Evolutionary conservation across 176 grass and related monocot species (phyloP).

Genomic region (Hyparrhenia diplandra): DNA sequence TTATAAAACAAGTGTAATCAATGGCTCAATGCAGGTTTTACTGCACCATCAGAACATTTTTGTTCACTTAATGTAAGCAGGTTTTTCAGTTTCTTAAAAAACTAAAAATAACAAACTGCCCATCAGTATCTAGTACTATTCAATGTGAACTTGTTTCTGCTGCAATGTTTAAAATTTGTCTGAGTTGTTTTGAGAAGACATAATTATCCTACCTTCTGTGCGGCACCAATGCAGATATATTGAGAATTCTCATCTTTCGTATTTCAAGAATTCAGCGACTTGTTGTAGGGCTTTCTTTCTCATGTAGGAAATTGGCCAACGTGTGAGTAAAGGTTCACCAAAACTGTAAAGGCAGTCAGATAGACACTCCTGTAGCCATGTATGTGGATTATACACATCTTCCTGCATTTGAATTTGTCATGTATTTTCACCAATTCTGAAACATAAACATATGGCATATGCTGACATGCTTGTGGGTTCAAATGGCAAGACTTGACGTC

Average conservation of each 20-base stretch:
- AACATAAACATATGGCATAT: neutral
- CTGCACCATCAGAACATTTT: neutral
- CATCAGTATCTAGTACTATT: neutral
- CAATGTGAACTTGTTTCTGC: neutral
- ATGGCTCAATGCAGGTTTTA: neutral
- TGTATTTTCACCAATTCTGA: neutral
- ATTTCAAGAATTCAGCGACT: constrained; percentile 55
- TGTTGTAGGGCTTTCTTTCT: constrained; percentile 57
- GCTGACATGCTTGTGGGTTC: constrained; percentile 8
- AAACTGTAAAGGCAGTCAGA: constrained; percentile 55
- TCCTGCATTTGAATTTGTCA: constrained; percentile 43
- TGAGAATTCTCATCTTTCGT: constrained; percentile 76
- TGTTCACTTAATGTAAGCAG: neutral
- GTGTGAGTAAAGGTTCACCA: constrained; percentile 55
- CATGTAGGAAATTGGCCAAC: constrained; percentile 53
- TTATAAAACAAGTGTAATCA: neutral
- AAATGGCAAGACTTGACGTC: neutral
- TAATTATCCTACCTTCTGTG: constrained; percentile 51
- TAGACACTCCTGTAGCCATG: constrained; percentile 56
- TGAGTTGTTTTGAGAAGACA: no score
- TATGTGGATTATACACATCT: constrained; percentile 52
- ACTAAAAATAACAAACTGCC: neutral
- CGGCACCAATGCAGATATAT: constrained; percentile 58
- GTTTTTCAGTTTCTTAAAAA: neutral
- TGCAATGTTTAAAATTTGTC: neutral